Conservation (phyloP, 495 filamentous ascomycete genomes). For the Jackrogersella multiformis region DNA sequence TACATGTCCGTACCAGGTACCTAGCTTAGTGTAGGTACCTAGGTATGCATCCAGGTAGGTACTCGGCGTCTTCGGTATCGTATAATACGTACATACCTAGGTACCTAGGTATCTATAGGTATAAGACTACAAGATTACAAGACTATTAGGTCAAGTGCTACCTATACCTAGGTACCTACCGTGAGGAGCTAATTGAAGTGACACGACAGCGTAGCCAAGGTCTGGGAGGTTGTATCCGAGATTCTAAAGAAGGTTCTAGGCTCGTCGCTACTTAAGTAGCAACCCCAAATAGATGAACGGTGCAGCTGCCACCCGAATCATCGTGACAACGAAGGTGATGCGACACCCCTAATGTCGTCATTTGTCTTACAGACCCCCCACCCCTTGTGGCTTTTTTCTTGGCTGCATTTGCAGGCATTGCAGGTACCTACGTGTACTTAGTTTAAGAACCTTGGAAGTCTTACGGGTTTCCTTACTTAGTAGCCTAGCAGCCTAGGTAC, state of each 20-base stretch:
- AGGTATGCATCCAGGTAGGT: too few relatives aligned
- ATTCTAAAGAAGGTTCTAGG: conserved; percentile 33
- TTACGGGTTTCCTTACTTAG: conserved; percentile 21
- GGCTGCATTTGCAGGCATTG: conserved; percentile 9
- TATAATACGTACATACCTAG: background rate
- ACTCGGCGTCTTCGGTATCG: conserved; percentile 35
- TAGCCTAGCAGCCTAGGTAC: background rate
- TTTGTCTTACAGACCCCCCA: conserved; percentile 38
- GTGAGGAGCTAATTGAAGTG: conserved; percentile 34
- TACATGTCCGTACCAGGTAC: too few relatives aligned
- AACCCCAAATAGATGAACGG: conserved; percentile 37
- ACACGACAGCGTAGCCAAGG: conserved; percentile 34
- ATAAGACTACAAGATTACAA: background rate
- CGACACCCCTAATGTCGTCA: conserved; percentile 40
- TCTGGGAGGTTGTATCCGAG: conserved; percentile 28
- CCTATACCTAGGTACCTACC: too few relatives aligned
- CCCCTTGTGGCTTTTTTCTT: conserved; percentile 24
- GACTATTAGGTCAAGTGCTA: conserved; percentile 22
- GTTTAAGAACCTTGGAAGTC: conserved; percentile 5
- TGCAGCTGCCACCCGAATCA: conserved; percentile 41
- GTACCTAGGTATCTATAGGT: background rate
- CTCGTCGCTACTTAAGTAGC: conserved; percentile 30
- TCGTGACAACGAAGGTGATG: conserved; percentile 29
- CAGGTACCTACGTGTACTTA: background rate
- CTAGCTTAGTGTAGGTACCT: background rate